phyloP scores from a whole-genome alignment of 225 moss, liverwort and hornwort genomes.

The Rhytidiadelphus loreus region DNA sequence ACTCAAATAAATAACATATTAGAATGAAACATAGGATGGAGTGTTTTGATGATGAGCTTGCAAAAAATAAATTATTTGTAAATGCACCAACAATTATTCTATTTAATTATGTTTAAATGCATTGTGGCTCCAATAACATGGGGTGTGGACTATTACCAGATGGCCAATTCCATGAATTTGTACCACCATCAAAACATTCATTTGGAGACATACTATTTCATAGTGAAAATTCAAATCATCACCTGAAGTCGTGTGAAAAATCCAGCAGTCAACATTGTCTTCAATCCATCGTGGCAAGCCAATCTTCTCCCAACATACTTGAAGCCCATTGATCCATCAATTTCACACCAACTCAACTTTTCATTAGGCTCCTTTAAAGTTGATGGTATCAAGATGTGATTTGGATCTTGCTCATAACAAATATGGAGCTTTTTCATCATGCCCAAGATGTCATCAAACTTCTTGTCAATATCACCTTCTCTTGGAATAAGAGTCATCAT shows the following conservation, averaged over 20 bases:
- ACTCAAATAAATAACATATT: too few species aligned
- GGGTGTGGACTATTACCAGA: fast-evolving
- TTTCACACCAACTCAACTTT: background rate
- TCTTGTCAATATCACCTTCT: background rate
- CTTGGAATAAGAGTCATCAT: background rate
- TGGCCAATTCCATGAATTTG: background rate
- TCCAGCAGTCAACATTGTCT: background rate
- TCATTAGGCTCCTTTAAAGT: background rate
- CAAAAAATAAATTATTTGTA: background rate
- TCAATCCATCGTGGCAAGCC: background rate
- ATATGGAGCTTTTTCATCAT: background rate
- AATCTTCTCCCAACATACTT: background rate
- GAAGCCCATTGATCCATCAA: background rate
- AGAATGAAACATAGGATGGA: fast-evolving
- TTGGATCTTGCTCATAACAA: background rate
- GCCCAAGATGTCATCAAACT: background rate
- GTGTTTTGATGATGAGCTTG: background rate
- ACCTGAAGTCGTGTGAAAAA: background rate
- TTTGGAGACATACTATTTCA: fast-evolving
- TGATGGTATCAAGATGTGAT: background rate
- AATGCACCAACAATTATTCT: background rate
- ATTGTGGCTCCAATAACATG: background rate
- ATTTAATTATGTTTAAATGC: fast-evolving
- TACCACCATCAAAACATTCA: fast-evolving
- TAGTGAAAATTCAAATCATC: fast-evolving